These are phyloP conservation scores for Trichocomaceae sp. DNA, from an alignment of 2,329 filamentous ascomycete species.

Conservation along the genomic window DNA sequence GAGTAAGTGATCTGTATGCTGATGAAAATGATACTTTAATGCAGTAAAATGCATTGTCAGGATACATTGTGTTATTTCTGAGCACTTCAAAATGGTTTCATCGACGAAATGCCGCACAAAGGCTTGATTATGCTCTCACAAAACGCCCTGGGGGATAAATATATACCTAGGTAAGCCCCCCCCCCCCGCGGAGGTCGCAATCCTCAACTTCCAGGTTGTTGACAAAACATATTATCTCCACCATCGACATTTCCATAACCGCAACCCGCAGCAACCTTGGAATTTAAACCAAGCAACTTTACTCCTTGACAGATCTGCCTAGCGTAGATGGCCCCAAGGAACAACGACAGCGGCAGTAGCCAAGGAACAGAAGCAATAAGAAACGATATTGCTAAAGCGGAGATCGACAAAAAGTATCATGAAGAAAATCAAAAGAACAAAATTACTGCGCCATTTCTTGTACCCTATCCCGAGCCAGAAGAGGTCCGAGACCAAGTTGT, in stretches of 20 bases:
- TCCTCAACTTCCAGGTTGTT: background rate
- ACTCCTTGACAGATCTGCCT: background rate
- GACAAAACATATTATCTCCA: background rate
- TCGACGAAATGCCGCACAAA: background rate
- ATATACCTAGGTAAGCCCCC: too few relatives aligned
- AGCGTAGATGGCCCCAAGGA: background rate
- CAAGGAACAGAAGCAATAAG: background rate
- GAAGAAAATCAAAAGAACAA: background rate
- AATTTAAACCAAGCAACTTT: background rate
- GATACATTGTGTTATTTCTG: background rate
- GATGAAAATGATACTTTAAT: background rate
- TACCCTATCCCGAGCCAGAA: background rate
- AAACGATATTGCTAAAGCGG: background rate
- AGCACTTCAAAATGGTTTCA: background rate
- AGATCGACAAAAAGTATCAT: background rate
- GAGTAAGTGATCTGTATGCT: background rate
- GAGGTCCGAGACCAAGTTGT: conserved; percentile 1
- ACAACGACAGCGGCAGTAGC: background rate
- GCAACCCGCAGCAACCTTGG: background rate
- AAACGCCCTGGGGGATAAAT: background rate
- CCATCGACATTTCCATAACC: background rate
- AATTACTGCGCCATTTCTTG: background rate
- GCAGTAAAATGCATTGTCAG: background rate
- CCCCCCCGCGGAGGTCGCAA: too few relatives aligned
- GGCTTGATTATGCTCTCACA: background rate